Conservation (phyloP, 768 basidiomycete species). For the Krasilnikovozyma curviuscula region DNA sequence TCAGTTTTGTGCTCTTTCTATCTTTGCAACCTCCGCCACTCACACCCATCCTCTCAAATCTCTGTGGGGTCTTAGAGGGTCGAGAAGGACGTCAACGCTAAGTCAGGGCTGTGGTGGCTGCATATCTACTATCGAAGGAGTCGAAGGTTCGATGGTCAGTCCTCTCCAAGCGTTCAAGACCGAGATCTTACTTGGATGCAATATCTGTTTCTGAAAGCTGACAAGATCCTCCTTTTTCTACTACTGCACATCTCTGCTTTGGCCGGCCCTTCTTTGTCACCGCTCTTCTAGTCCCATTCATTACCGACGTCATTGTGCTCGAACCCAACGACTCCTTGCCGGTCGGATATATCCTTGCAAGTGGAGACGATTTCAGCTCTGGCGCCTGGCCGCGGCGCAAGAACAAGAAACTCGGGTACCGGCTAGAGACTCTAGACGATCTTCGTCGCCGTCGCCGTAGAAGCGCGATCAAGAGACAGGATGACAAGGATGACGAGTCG, state of each 20-base stretch:
- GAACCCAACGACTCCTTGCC: background rate
- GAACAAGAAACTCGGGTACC: background rate
- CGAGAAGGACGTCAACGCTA: constrained; percentile 52
- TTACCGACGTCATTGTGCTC: constrained; percentile 52
- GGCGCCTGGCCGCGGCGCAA: constrained; percentile 2
- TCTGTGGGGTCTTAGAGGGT: too few relatives aligned
- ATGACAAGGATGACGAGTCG: background rate
- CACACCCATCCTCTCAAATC: too few relatives aligned
- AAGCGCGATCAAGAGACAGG: background rate
- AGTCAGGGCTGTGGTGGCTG: constrained; percentile 40
- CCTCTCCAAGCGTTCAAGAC: too few relatives aligned
- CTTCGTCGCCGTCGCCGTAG: too few relatives aligned
- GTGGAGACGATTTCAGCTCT: constrained; percentile 3
- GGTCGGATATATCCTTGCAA: background rate
- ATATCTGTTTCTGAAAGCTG: too few relatives aligned
- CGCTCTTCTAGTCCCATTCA: constrained; percentile 51
- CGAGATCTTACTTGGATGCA: too few relatives aligned
- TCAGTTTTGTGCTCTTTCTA: too few relatives aligned
- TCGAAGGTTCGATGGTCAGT: constrained; percentile 8
- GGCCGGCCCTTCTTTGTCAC: background rate
- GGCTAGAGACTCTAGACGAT: background rate
- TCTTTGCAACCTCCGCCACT: too few relatives aligned
- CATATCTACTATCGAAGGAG: constrained; percentile 71
- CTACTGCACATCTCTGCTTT: background rate
- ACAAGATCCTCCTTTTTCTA: background rate